Evolutionary conservation across 768 basidiomycete genomes (phyloP).

Genomic region (Sporobolomyces roseus): DNA sequence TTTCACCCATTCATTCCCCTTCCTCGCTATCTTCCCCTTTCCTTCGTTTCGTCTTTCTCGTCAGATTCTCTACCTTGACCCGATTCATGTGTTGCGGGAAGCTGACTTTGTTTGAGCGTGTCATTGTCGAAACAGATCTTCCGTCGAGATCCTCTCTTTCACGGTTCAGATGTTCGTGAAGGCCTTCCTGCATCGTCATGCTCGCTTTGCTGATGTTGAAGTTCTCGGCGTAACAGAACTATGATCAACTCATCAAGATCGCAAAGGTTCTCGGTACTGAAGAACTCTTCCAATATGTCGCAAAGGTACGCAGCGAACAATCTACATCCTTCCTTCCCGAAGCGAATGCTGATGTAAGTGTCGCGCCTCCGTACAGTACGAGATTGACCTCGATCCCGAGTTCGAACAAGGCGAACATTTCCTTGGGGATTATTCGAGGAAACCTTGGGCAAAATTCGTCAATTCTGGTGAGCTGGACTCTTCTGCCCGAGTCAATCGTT

Average conservation of each 20-base stretch:
- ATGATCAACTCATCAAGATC: slow-evolving; percentile 44
- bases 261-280: slow-evolving; percentile 41
- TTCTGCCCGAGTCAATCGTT: too few relatives aligned
- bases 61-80: too few relatives aligned
- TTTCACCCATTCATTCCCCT: too few relatives aligned
- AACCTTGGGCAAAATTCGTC: slow-evolving; percentile 91
- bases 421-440: slow-evolving; percentile 56
- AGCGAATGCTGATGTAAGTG: too few relatives aligned
- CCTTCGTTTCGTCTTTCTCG: not conserved
- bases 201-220: too few relatives aligned
- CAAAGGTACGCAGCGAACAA: slow-evolving; percentile 42
- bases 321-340: too few relatives aligned
- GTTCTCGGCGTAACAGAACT: too few relatives aligned
- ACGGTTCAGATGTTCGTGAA: slow-evolving; percentile 37
- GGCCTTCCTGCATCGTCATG: too few relatives aligned
- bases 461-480: too few relatives aligned
- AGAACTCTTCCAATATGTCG: slow-evolving; percentile 44
- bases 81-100: too few relatives aligned
- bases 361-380: slow-evolving; percentile 59
- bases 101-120: too few relatives aligned
- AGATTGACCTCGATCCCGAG: slow-evolving; percentile 90
- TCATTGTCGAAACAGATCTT: too few relatives aligned
- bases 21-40: not conserved
- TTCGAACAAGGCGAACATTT: slow-evolving; percentile 57
- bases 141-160: slow-evolving; percentile 42